phyloP scores from a whole-genome alignment of 805 yeast species.

The Priceomyces castillae region DNA sequence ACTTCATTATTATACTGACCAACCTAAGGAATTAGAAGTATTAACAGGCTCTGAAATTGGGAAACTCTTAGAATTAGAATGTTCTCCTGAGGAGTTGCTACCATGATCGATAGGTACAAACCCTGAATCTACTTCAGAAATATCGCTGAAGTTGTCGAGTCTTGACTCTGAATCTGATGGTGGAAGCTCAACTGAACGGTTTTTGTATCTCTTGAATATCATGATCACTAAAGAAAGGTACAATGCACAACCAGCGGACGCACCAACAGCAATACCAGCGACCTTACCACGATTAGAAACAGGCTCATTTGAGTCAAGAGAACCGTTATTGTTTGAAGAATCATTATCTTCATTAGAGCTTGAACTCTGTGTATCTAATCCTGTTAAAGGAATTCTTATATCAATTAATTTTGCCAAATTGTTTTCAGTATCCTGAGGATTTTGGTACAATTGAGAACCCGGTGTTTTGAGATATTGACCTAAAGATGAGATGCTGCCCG shows the following conservation, averaged over 20 bases:
- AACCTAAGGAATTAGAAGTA: conserved; percentile 69
- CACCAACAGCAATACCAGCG: conserved; percentile 80
- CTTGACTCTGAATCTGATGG: conserved; percentile 40
- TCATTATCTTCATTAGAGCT: conserved; percentile 14
- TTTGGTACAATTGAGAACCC: conserved; percentile 58
- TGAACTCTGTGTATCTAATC: conserved; percentile 26
- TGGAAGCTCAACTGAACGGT: conserved; percentile 37
- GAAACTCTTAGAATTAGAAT: conserved; percentile 34
- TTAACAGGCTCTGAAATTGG: conserved; percentile 67
- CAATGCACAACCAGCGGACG: conserved; percentile 69
- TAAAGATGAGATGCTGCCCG: conserved; percentile 45
- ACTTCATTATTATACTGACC: too few relatives aligned
- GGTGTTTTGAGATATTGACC: conserved; percentile 48
- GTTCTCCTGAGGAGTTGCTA: conserved; percentile 13
- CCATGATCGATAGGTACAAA: conserved; percentile 22
- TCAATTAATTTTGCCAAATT: conserved; percentile 72
- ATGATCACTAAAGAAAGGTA: conserved; percentile 62
- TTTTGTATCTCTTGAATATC: conserved; percentile 50
- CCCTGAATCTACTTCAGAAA: conserved; percentile 20
- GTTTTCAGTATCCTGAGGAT: conserved; percentile 52
- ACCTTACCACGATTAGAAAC: conserved; percentile 38
- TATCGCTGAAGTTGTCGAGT: conserved; percentile 17
- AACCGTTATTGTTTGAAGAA: conserved; percentile 26
- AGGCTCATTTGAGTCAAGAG: conserved; percentile 26
- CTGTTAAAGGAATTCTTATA: conserved; percentile 57